Base-by-base conservation (phyloP, 108 stramenopile species). In the Craspedostauros australis region DNA sequence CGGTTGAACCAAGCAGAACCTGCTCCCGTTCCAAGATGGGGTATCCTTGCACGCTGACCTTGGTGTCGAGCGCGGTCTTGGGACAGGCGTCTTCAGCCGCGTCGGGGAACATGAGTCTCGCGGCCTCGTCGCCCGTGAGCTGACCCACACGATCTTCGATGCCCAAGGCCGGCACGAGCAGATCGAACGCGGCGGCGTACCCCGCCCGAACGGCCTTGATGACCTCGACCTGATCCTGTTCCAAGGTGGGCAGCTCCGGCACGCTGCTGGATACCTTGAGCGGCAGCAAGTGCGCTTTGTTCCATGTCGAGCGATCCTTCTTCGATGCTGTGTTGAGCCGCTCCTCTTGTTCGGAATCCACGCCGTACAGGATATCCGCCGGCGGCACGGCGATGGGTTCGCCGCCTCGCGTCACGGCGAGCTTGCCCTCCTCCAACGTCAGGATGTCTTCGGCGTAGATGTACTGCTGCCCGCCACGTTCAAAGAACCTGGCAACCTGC, bases 381-480 rank as follows among this genome's bases (percentile, higher is more conserved):
- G 89, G 89, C 37, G 89, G 89, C 7, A 91, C 77, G 11, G 52
- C 50, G 7, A 88, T 57, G 0, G 66, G 58, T 7, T 57, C 71
- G 27, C 40, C 53, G 3, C 27, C 25, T 18, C 25, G 40, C 15
- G 23, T 23, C 11, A 1, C 39, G 7, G 56, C 27, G 18, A 40
- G 24, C 46, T 57, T 66, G 12, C 68, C 88, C 39, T 83, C 65
- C 46, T 85, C 72, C 18, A 83, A 68, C 20, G 77, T 80, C 29
- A 90, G 57, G 12, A 83, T 44, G 50, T 91, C 89, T 64, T 91
- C 89, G 3, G 77, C 62, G 49, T 85, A 91, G 5, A 84, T 45
- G 47, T 82, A 91, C 54, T 83, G 85, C 50, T 91, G 89, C 16
- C 89, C 89, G 5, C 89, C 89, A 16, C 53, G 57, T 46, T 78